phyloP scores from a whole-genome alignment of 192 early-diverging fungal genomes.

The Paraglomus brasilianum region DNA sequence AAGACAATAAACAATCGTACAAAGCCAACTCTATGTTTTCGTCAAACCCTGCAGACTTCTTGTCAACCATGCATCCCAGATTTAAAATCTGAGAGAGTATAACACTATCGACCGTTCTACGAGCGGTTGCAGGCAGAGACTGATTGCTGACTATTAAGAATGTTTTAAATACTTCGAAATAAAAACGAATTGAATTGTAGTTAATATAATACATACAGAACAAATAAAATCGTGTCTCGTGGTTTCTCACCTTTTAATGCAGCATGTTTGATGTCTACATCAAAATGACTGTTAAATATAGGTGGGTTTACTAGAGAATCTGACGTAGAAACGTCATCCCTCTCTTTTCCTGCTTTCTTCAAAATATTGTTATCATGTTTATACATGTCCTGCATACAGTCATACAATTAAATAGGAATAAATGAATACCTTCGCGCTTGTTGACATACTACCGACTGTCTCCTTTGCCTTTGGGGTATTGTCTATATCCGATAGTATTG shows the following conservation, averaged over 20 bases:
- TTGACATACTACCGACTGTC: not conserved
- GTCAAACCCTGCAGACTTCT: conserved; percentile 1
- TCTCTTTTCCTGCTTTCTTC: not conserved
- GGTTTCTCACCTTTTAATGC: conserved; percentile 30
- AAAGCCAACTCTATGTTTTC: conserved; percentile 15
- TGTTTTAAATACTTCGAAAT: conserved; percentile 22
- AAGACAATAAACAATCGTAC: conserved; percentile 45
- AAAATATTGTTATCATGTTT: not conserved
- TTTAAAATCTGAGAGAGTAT: conserved; percentile 37
- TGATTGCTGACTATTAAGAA: conserved; percentile 32
- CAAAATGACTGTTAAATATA: not conserved
- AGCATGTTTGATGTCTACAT: conserved; percentile 17
- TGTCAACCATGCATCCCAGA: conserved; percentile 12
- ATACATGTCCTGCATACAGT: not conserved
- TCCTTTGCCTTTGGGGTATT: not conserved
- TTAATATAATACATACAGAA: conserved; percentile 3
- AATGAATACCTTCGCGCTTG: not conserved
- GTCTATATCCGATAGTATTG: conserved; percentile 1
- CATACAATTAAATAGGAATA: not conserved
- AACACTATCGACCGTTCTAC: conserved; percentile 34
- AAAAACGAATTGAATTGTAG: not conserved
- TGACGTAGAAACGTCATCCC: not conserved
- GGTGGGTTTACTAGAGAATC: not conserved
- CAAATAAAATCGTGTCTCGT: not conserved
- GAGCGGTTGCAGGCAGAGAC: conserved; percentile 29